Evolutionary conservation across 2,329 filamentous ascomycete genomes (phyloP).

Genomic region (Pseudomassariella vexata): DNA sequence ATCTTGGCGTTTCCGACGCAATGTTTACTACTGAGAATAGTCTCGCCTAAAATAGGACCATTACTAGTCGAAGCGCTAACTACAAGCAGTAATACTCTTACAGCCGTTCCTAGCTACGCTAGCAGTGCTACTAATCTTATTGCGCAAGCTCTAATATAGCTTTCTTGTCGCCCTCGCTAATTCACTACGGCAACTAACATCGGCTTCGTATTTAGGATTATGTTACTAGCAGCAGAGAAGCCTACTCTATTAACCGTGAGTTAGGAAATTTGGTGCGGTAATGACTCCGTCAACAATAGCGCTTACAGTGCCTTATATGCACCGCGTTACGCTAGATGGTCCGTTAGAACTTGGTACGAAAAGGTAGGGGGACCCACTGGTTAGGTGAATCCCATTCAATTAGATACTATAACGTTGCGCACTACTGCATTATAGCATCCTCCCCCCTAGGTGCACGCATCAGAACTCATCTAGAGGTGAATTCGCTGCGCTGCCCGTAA

Average conservation of each 20-base stretch:
- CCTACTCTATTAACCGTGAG: too few species aligned
- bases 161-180: neutral
- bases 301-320: too few species aligned
- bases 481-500: constrained; percentile 4
- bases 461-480: constrained; percentile 5
- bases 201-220: too few species aligned
- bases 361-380: constrained; percentile 4
- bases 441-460: too few species aligned
- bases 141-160: constrained; percentile 2
- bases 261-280: too few species aligned
- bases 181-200: constrained; percentile 4
- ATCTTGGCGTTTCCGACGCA: constrained; percentile 3
- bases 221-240: too few species aligned
- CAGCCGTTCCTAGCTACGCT: neutral
- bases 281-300: too few species aligned
- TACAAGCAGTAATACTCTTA: neutral
- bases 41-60: too few species aligned
- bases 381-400: too few species aligned
- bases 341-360: constrained; percentile 2
- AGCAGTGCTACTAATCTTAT: neutral
- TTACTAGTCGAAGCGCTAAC: constrained; percentile 1
- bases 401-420: too few species aligned
- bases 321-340: too few species aligned
- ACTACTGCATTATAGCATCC: too few species aligned
- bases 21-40: constrained; percentile 2